Evolutionary conservation across 352 stramenopile genomes (phyloP), one percentile per base, ranked within the genome.

Genomic region (Phytophthora idaei): DNA sequence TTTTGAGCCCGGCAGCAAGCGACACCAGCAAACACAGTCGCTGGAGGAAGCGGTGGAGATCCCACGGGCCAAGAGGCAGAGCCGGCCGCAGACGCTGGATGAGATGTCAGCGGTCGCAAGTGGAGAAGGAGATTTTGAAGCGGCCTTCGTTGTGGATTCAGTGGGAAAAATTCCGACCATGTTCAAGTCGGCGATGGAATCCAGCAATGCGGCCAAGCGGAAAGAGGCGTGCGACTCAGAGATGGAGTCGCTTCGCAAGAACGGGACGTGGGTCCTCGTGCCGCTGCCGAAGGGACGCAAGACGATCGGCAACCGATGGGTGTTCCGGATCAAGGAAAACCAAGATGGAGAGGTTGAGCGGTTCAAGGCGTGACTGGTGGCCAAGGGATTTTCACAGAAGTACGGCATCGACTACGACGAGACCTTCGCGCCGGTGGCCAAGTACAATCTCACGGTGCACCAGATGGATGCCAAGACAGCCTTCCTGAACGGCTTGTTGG

Each of bases 231-330:
- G 39, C 29, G 44, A 63, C 17, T 48, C 57, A 7, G 56, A 67
- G 28, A 37, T 44, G 15, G 14, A 67, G 2, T 63, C 57, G 4
- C 49, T 72, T 28, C 11, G 29, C n/a, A 41, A 54, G 27, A 72
- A 72, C 37, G n/a, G n/a, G 36, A 66, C 64, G 12, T 67, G 57
- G 45, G 21, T 25, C 0, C 34, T 72, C 1, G 45, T 72, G 53
- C 29, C 41, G n/a, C 50, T 60, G 12, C 46, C 45, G 1, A 21
- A 27, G 0, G 50, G 56, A 9, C 32, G 55, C 11, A 63, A 55
- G 12, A 31, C 48, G 17, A 57, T 71, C 42, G 45, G 31, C 36
- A 53, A 48, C 15, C 21, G 56, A 31, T 68, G 58, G 52, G 46
- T 61, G 14, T 57, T 68, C 21, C 29, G 47, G 3, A 28, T 64